phyloP scores from a whole-genome alignment of 2,329 filamentous ascomycete genomes.

The Penicillium psychrosexuale region DNA sequence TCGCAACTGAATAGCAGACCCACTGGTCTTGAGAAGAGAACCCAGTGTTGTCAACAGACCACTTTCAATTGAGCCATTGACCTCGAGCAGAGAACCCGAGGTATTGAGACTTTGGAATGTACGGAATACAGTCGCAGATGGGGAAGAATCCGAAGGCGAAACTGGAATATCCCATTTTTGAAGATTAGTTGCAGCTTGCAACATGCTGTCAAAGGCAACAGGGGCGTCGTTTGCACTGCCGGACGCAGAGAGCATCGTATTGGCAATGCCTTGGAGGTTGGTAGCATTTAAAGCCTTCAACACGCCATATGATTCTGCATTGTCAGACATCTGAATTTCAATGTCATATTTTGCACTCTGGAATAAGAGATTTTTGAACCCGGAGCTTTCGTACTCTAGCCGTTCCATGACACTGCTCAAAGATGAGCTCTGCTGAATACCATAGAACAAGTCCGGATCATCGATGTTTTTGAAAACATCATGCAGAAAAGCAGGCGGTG shows the following conservation, averaged over 20 bases:
- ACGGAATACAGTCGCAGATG: slow-evolving; percentile 70
- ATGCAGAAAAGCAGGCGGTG: slow-evolving; percentile 68
- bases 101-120: slow-evolving; percentile 75
- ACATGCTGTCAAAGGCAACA: slow-evolving; percentile 66
- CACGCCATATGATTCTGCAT: slow-evolving; percentile 64
- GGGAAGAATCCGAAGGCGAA: slow-evolving; percentile 60
- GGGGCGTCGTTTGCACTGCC: slow-evolving; percentile 50
- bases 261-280: slow-evolving; percentile 80
- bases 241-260: slow-evolving; percentile 67
- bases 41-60: slow-evolving; percentile 53
- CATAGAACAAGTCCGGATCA: slow-evolving; percentile 95
- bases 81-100: slow-evolving; percentile 55
- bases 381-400: slow-evolving; percentile 85
- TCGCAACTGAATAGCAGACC: slow-evolving; percentile 47
- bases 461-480: slow-evolving; percentile 88
- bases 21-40: slow-evolving; percentile 34
- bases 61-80: slow-evolving; percentile 59
- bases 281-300: slow-evolving; percentile 74
- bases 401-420: slow-evolving; percentile 74
- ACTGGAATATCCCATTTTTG: slow-evolving; percentile 90
- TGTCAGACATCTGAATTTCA: slow-evolving; percentile 62
- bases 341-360: slow-evolving; percentile 88
- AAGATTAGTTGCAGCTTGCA: slow-evolving; percentile 74
- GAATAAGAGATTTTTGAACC: slow-evolving; percentile 82
- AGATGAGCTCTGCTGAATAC: slow-evolving; percentile 73